phyloP scores from a whole-genome alignment of 805 yeast genomes.

The Nakazawaea laoshanensis region DNA sequence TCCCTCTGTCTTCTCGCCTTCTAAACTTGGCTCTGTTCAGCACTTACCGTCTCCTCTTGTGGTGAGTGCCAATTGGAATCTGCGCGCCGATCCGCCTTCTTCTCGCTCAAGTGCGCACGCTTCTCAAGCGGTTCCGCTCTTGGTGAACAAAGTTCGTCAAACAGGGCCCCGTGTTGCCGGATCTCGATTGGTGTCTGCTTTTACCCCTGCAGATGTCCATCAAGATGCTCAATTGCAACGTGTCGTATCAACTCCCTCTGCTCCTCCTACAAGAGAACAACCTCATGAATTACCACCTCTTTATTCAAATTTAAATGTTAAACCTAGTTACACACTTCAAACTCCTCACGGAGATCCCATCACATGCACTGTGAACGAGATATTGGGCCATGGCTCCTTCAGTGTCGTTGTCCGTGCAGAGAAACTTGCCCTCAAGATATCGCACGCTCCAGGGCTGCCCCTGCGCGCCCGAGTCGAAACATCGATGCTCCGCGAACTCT shows the following conservation, averaged over 20 bases:
- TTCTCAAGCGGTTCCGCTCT: too few relatives aligned
- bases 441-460: constrained; percentile 28
- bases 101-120: too few relatives aligned
- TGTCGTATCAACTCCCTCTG: not conserved
- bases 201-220: too few relatives aligned
- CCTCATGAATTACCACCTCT: not conserved
- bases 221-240: not conserved
- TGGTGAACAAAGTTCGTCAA: too few relatives aligned
- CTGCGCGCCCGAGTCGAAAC: constrained; percentile 47
- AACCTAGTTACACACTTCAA: constrained; percentile 3
- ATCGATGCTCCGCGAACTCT: constrained; percentile 66
- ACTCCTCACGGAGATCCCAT: constrained; percentile 10
- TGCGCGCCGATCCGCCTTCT: too few relatives aligned
- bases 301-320: not conserved
- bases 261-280: not conserved
- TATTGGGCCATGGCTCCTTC: constrained; percentile 63
- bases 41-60: too few relatives aligned
- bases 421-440: constrained; percentile 65
- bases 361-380: constrained; percentile 26
- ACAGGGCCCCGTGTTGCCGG: too few relatives aligned
- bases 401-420: constrained; percentile 47
- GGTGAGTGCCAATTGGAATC: too few relatives aligned
- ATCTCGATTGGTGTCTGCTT: too few relatives aligned
- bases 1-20: too few relatives aligned
- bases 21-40: too few relatives aligned